These are phyloP conservation scores for Penicillium turbatum DNA, from an alignment of 495 filamentous ascomycete genomes.

Conservation along the genomic window DNA sequence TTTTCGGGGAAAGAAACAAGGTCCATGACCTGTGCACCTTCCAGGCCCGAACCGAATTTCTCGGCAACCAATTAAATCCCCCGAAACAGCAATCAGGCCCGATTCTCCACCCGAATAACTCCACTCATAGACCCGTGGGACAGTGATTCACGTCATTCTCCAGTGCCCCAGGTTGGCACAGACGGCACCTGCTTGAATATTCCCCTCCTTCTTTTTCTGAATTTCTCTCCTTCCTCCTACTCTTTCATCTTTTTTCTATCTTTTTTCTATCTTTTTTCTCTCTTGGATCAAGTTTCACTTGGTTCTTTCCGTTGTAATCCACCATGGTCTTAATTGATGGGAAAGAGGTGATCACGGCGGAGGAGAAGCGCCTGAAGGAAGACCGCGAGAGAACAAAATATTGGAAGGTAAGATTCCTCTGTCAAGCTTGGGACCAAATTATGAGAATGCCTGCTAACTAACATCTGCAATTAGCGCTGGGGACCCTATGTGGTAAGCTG, in stretches of 20 bases:
- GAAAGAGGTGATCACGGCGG: slow-evolving; percentile 75
- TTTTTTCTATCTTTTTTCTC: background rate
- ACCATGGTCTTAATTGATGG: slow-evolving; percentile 84
- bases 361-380: slow-evolving; percentile 84
- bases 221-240: background rate
- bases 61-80: background rate
- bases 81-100: background rate
- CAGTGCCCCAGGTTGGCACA: background rate
- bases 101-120: background rate
- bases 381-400: slow-evolving; percentile 65
- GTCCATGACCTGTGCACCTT: background rate
- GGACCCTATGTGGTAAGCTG: slow-evolving; percentile 49
- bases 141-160: slow-evolving; percentile 1
- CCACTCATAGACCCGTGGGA: background rate
- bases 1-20: background rate
- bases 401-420: slow-evolving; percentile 1
- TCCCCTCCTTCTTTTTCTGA: background rate
- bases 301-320: background rate
- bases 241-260: slow-evolving; percentile 8
- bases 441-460: background rate
- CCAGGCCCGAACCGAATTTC: slow-evolving; percentile 1
- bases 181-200: background rate
- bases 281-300: background rate
- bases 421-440: background rate
- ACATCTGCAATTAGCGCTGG: slow-evolving; percentile 59